Conservation (phyloP, 1,284 basidiomycete species). For the Coriolopsis trogii region DNA sequence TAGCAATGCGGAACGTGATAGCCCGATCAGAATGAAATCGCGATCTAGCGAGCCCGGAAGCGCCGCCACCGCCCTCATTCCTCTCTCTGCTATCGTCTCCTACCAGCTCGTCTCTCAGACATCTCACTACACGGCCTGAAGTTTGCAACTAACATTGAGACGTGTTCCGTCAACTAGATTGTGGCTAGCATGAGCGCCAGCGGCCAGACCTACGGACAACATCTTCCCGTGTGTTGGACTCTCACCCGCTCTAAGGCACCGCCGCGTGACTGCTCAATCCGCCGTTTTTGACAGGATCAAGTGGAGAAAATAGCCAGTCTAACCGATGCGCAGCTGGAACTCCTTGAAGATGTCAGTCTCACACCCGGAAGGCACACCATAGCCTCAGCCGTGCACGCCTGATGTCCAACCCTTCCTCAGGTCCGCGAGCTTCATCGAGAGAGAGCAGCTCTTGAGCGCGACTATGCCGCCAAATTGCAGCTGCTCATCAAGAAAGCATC, state of each 20-base stretch:
- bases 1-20: conserved; percentile 1
- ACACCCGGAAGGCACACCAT: too few relatives aligned
- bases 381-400: too few relatives aligned
- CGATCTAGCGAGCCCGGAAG: background rate
- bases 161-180: too few relatives aligned
- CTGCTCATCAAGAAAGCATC: conserved; percentile 63
- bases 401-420: too few relatives aligned
- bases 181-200: conserved; percentile 19
- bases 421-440: conserved; percentile 73
- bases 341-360: conserved; percentile 60
- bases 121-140: too few relatives aligned
- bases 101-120: background rate
- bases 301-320: conserved; percentile 41
- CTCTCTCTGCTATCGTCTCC: background rate
- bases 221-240: conserved; percentile 30
- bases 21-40: conserved; percentile 6
- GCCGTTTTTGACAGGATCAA: conserved; percentile 37
- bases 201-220: conserved; percentile 32
- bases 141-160: too few relatives aligned
- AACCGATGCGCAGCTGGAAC: conserved; percentile 65
- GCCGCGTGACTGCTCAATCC: conserved; percentile 7
- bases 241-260: conserved; percentile 4
- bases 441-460: conserved; percentile 67
- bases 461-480: conserved; percentile 74
- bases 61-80: background rate